These are phyloP conservation scores for Mycena latifolia DNA, from an alignment of 768 basidiomycete species.

Conservation along the genomic window DNA sequence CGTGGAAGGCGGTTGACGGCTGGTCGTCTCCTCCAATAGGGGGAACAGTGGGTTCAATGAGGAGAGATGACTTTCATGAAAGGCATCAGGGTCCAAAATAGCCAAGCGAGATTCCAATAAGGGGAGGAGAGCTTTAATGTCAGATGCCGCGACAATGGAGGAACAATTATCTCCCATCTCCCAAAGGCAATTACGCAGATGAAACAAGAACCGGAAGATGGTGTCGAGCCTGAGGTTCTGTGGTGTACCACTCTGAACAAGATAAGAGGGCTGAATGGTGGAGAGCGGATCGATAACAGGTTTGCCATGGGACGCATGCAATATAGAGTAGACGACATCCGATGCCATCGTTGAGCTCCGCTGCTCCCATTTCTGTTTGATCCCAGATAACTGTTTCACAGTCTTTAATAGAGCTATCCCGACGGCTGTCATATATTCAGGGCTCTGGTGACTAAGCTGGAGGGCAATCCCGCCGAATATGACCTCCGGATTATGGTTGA, in stretches of 20 bases:
- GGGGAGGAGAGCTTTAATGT: constrained; percentile 47
- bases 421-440: constrained; percentile 54
- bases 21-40: constrained; percentile 21
- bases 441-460: constrained; percentile 56
- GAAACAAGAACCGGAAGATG: constrained; percentile 82
- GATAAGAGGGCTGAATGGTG: constrained; percentile 85
- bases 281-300: constrained; percentile 81
- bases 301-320: constrained; percentile 62
- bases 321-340: constrained; percentile 59
- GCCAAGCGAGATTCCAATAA: constrained; percentile 54
- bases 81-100: constrained; percentile 59
- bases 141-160: constrained; percentile 17
- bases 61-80: constrained; percentile 45
- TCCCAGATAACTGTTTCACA: constrained; percentile 38
- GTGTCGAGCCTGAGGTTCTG: constrained; percentile 75
- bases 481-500: constrained; percentile 14
- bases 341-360: constrained; percentile 48
- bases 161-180: constrained; percentile 45
- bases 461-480: constrained; percentile 20
- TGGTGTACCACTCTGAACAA: constrained; percentile 82
- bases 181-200: constrained; percentile 78
- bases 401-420: constrained; percentile 45
- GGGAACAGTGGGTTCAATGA: constrained; percentile 49
- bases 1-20: background rate
- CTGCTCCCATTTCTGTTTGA: constrained; percentile 45